Percentiles rank a stretch among this genome's conserved stretches.
Evolutionary conservation across 176 grass and related monocot species (phyloP).

Genomic region (Tuctoria greenei): DNA sequence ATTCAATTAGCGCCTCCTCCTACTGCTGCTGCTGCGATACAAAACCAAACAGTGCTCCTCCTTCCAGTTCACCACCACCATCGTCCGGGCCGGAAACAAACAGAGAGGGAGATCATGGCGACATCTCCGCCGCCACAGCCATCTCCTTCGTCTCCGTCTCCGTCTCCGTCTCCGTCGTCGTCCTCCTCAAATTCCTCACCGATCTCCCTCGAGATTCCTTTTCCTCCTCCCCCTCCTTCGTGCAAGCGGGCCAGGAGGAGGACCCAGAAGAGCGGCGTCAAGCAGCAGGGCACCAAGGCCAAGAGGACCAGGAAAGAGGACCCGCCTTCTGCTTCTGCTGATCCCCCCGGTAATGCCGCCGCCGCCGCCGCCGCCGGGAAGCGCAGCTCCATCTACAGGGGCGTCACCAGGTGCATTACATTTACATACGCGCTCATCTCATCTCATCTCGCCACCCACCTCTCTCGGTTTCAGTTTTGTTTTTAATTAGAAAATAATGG

Average conservation of each 20-base stretch:
- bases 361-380: conserved; percentile 49
- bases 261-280: not conserved
- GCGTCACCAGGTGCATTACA: conserved; percentile 98
- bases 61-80: too few relatives aligned
- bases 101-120: conserved; percentile 27
- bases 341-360: conserved; percentile 34
- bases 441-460: too few relatives aligned
- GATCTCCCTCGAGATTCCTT: conserved; percentile 29
- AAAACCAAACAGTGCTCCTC: too few relatives aligned
- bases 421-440: not conserved
- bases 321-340: not conserved
- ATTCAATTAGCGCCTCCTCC: too few relatives aligned
- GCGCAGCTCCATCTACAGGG: conserved; percentile 86
- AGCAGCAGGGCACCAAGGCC: conserved; percentile 23
- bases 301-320: conserved; percentile 59
- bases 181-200: conserved; percentile 43
- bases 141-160: conserved; percentile 12
- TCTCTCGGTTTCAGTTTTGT: not conserved
- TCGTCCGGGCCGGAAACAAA: too few relatives aligned
- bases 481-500: too few relatives aligned
- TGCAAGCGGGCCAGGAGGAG: conserved; percentile 5
- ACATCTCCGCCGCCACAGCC: conserved; percentile 25
- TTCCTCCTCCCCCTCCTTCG: not conserved
- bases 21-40: too few relatives aligned
- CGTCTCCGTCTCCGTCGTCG: not conserved